Percentiles rank a stretch among this genome's conserved stretches.
Conservation (phyloP, 768 basidiomycete species). For the Galerina marginata region DNA sequence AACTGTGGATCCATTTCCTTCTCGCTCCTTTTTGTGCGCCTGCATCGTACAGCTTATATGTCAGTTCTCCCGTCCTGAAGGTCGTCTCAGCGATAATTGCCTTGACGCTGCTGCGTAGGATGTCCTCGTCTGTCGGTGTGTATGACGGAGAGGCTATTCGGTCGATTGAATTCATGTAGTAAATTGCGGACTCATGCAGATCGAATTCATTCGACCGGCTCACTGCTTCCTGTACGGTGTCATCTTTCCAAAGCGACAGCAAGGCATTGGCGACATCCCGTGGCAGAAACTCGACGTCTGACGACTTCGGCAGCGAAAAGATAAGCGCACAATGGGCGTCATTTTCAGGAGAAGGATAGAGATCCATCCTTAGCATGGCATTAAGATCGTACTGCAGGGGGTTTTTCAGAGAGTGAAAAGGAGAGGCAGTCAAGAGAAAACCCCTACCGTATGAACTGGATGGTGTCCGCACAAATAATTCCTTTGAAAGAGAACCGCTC, state of each 20-base stretch:
- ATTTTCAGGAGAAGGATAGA: constrained; percentile 71
- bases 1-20: constrained; percentile 96
- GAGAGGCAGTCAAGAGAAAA: constrained; percentile 22
- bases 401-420: background rate
- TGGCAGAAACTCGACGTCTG: constrained; percentile 78
- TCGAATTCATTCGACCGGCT: constrained; percentile 90
- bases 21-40: constrained; percentile 88
- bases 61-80: constrained; percentile 93
- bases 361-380: constrained; percentile 85
- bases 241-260: constrained; percentile 78
- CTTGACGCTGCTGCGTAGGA: constrained; percentile 91
- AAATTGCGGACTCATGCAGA: constrained; percentile 92
- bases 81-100: constrained; percentile 98
- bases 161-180: constrained; percentile 93
- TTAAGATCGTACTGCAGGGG: constrained; percentile 77
- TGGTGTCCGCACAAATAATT: constrained; percentile 92
- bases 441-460: constrained; percentile 88
- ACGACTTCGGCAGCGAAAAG: constrained; percentile 73
- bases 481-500: constrained; percentile 94
- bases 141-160: constrained; percentile 80
- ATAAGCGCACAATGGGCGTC: constrained; percentile 68
- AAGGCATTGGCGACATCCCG: constrained; percentile 80
- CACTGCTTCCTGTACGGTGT: constrained; percentile 82
- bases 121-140: constrained; percentile 94
- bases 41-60: constrained; percentile 91